phyloP scores from a whole-genome alignment of 164 flowering plant genomes.

The Stephania japonica region DNA sequence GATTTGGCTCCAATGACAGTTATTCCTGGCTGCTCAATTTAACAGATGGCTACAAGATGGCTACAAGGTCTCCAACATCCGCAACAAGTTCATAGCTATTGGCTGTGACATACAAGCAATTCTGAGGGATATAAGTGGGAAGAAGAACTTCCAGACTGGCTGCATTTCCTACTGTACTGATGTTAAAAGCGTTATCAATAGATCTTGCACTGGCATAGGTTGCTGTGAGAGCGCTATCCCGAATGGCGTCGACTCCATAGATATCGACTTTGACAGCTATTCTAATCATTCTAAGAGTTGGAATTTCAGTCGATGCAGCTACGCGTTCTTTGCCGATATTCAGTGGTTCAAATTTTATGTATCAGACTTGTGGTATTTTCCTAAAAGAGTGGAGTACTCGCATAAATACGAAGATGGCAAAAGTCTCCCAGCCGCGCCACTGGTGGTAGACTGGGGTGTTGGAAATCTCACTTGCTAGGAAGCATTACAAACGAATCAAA shows the following conservation, averaged over 20 bases:
- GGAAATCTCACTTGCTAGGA: not conserved
- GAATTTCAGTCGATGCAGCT: slow-evolving; percentile 7
- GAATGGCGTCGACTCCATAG: not conserved
- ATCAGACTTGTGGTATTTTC: not conserved
- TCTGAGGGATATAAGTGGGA: not conserved
- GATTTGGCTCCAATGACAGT: not conserved
- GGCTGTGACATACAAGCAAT: slow-evolving; percentile 7
- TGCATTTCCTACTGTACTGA: not conserved
- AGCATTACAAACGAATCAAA: no score
- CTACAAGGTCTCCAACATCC: slow-evolving; percentile 3
- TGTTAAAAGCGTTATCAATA: not conserved
- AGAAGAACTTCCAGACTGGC: slow-evolving; percentile 4
- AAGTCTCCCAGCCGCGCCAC: not conserved
- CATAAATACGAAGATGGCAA: no score
- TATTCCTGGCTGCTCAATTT: not conserved
- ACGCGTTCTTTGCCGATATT: not conserved
- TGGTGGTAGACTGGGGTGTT: not conserved
- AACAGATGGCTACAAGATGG: no score
- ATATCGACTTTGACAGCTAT: not conserved
- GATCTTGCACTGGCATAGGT: slow-evolving; percentile 11
- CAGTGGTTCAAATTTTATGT: not conserved
- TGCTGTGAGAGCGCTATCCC: slow-evolving; percentile 15
- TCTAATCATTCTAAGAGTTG: not conserved
- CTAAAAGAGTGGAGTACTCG: not conserved
- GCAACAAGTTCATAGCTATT: slow-evolving; percentile 12